phyloP scores from a whole-genome alignment of 768 basidiomycete genomes.

The Leucosporidium creatinivorum region DNA sequence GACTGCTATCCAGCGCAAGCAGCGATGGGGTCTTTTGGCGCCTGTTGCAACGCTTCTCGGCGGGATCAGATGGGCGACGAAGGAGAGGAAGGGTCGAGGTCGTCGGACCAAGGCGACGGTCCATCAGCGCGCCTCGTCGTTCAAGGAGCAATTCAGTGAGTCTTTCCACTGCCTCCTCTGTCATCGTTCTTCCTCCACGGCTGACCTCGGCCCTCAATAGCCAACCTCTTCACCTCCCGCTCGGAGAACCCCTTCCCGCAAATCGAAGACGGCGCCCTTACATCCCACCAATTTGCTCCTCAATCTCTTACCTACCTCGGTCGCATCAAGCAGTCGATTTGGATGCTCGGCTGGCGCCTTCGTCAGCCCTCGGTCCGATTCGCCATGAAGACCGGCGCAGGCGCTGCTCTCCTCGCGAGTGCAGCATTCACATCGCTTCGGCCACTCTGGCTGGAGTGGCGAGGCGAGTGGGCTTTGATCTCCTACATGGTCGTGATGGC shows the following conservation, averaged over 20 bases:
- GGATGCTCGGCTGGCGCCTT: conserved; percentile 58
- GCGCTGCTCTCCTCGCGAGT: conserved; percentile 68
- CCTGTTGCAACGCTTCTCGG: background rate
- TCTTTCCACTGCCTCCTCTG: background rate
- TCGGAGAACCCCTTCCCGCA: conserved; percentile 24
- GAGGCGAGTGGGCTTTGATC: conserved; percentile 93
- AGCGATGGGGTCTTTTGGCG: conserved; percentile 12
- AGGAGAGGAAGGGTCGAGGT: background rate
- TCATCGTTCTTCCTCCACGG: too few species aligned
- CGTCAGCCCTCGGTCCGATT: conserved; percentile 77
- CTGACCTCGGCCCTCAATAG: background rate
- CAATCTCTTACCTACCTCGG: background rate
- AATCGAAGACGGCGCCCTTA: conserved; percentile 23
- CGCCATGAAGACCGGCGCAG: conserved; percentile 62
- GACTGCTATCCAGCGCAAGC: background rate
- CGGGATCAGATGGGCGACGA: background rate
- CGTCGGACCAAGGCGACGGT: background rate
- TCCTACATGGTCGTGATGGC: conserved; percentile 78
- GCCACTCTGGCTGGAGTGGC: conserved; percentile 67
- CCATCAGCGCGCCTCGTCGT: conserved; percentile 1
- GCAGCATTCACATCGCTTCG: conserved; percentile 80
- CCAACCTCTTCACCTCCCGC: conserved; percentile 8
- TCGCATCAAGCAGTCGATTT: conserved; percentile 15
- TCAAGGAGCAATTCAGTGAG: conserved; percentile 31
- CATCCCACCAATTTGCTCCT: conserved; percentile 14